Conservation (phyloP, 495 filamentous ascomycete species). For the Massariosphaeria phaeospora region DNA sequence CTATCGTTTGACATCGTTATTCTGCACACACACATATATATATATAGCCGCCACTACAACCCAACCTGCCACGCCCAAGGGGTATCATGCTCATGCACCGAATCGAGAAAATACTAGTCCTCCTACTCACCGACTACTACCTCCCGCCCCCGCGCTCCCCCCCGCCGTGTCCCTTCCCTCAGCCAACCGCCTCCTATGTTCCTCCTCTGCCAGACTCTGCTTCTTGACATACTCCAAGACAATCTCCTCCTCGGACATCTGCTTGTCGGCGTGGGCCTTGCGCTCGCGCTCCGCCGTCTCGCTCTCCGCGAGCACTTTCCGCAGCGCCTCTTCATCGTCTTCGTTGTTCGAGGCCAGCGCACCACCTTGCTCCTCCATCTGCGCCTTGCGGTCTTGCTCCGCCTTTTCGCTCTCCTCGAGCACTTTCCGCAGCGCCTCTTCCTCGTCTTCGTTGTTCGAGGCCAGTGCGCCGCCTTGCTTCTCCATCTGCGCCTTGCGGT, state of each 20-base stretch:
- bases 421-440: slow-evolving; percentile 20
- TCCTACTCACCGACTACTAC: no score
- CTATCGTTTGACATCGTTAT: no score
- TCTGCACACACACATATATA: no score
- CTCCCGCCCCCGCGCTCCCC: slow-evolving; percentile 12
- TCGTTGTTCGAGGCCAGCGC: no score
- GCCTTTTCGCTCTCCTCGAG: slow-evolving; percentile 31
- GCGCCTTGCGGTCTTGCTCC: not conserved
- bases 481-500: not conserved
- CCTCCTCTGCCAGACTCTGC: slow-evolving; percentile 66
- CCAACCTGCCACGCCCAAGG: no score
- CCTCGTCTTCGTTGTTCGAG: not conserved
- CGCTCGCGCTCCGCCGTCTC: slow-evolving; percentile 37
- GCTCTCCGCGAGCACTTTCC: slow-evolving; percentile 47
- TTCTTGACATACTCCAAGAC: slow-evolving; percentile 73
- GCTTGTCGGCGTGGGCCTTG: slow-evolving; percentile 41
- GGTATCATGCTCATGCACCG: no score
- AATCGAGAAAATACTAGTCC: no score
- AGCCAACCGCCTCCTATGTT: slow-evolving; percentile 41
- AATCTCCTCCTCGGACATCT: slow-evolving; percentile 62
- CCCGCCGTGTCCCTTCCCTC: slow-evolving; percentile 18
- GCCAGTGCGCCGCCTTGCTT: slow-evolving; percentile 4
- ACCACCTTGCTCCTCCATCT: slow-evolving; percentile 1
- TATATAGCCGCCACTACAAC: no score
- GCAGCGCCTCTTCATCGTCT: slow-evolving; percentile 41